Percentiles rank a stretch among this genome's conserved stretches.
Conservation (phyloP, 106 monocot species). For the Dendrobium catenatum region DNA sequence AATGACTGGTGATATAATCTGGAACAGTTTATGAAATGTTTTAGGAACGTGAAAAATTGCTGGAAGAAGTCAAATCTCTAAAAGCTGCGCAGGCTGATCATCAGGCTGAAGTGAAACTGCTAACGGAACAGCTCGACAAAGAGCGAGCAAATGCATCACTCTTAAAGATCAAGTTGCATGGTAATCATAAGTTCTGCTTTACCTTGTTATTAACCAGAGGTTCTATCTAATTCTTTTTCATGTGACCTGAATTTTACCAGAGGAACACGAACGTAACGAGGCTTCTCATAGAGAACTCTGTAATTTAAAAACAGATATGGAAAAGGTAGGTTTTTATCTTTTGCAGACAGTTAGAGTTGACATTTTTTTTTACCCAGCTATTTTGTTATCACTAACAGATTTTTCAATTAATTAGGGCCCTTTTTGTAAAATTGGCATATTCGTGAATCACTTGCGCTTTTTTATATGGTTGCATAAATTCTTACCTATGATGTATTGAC, state of each 20-base stretch:
- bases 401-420: not conserved
- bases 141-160: conserved; percentile 30
- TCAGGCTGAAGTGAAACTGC: conserved; percentile 45
- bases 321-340: conserved; percentile 32
- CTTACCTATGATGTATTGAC: not conserved
- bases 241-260: conserved; percentile 18
- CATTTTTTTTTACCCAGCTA: not conserved
- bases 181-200: conserved; percentile 10
- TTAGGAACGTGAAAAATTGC: conserved; percentile 30
- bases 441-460: not conserved
- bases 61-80: conserved; percentile 37
- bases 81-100: conserved; percentile 21
- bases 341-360: not conserved
- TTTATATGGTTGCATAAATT: not conserved
- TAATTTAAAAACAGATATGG: conserved; percentile 40
- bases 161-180: conserved; percentile 40
- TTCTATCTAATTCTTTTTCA: not conserved
- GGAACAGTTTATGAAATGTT: conserved; percentile 2
- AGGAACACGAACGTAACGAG: conserved; percentile 48
- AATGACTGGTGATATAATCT: not conserved
- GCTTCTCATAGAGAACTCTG: conserved; percentile 38
- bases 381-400: not conserved
- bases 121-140: conserved; percentile 40
- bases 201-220: not conserved
- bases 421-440: not conserved